Percentiles rank a stretch among this genome's conserved stretches.
Conservation (phyloP, 164 flowering plant species). For the Chimonanthus praecox region DNA sequence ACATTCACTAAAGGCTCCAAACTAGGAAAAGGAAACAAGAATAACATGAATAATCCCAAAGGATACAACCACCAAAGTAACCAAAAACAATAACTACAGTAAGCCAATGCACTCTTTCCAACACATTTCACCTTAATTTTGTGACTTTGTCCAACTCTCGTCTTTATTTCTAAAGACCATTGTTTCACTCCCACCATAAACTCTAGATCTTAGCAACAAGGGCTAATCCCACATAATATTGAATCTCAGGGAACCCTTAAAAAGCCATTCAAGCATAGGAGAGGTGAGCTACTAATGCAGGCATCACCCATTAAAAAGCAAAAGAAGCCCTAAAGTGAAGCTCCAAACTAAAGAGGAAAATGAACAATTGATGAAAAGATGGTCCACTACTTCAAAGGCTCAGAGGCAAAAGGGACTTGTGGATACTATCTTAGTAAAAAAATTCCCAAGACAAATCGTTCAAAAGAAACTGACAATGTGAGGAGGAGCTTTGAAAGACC, state of each 20-base stretch:
- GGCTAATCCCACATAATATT: background rate
- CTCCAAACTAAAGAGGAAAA: background rate
- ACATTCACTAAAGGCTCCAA: no score
- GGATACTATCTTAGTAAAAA: background rate
- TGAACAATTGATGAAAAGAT: background rate
- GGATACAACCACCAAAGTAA: no score
- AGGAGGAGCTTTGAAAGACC: background rate
- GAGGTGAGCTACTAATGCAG: no score
- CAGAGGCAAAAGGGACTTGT: background rate
- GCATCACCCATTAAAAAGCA: background rate
- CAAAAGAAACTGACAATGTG: background rate
- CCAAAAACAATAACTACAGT: no score
- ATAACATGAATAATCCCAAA: no score
- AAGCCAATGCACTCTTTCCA: no score
- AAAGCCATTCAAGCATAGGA: no score
- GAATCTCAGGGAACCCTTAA: background rate
- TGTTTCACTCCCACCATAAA: background rate
- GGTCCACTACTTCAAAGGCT: background rate
- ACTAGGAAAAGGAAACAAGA: no score
- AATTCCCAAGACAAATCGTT: background rate
- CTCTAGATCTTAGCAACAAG: background rate
- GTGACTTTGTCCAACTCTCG: no score
- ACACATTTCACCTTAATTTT: no score
- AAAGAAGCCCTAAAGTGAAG: background rate
- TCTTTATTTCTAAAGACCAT: no score